phyloP scores from a whole-genome alignment of 768 basidiomycete species.

The Pleurotus giganteus region DNA sequence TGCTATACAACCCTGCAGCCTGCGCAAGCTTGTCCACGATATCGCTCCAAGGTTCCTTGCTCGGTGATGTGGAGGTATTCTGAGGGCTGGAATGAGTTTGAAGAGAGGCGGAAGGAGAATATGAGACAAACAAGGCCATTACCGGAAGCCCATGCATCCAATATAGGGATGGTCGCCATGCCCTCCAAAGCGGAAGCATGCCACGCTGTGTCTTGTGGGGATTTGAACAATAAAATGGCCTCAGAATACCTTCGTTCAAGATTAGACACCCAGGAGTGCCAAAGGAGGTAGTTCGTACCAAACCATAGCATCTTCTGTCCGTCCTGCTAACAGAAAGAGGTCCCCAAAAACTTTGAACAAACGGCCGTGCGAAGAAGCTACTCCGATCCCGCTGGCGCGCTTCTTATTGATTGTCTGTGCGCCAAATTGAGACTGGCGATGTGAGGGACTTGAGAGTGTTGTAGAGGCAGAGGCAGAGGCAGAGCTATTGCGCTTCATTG shows the following conservation, averaged over 20 bases:
- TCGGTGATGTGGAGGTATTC: conserved; percentile 52
- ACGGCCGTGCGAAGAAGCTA: conserved; percentile 78
- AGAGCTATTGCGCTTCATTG: conserved; percentile 57
- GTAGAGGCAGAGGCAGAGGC: conserved; percentile 23
- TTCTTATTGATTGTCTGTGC: conserved; percentile 49
- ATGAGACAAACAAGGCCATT: conserved; percentile 61
- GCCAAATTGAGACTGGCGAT: conserved; percentile 53
- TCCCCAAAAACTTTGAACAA: conserved; percentile 88
- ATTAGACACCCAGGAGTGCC: background rate
- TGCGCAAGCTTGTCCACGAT: conserved; percentile 73
- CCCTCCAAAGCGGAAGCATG: conserved; percentile 88
- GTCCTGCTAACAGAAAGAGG: conserved; percentile 85
- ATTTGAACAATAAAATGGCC: conserved; percentile 74
- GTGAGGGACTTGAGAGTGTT: conserved; percentile 24
- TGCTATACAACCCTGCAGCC: conserved; percentile 60
- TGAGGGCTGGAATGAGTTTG: conserved; percentile 23
- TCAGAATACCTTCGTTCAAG: conserved; percentile 71
- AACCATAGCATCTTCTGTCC: conserved; percentile 74
- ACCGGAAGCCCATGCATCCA: conserved; percentile 84
- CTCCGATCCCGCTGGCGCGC: conserved; percentile 59
- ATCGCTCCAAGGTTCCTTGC: conserved; percentile 75
- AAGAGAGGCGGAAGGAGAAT: conserved; percentile 13
- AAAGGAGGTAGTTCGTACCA: conserved; percentile 49
- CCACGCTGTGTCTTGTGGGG: conserved; percentile 79
- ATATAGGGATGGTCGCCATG: conserved; percentile 69